Evolutionary conservation across 2,329 filamentous ascomycete species (phyloP).

Genomic region (Fusarium caatingaense): DNA sequence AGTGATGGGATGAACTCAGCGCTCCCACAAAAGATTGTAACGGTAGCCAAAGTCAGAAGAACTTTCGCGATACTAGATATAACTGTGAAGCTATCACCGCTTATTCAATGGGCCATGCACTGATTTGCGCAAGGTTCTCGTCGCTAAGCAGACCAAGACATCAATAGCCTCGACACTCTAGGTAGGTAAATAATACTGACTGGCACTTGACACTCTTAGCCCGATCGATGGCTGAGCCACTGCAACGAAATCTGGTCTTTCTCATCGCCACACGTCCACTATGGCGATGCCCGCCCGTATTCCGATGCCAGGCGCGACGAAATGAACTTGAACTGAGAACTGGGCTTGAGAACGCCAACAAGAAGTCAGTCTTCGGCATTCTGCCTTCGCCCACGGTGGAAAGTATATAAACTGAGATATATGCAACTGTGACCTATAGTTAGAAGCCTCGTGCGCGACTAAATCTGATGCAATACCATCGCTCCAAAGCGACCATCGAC

Average conservation of each 20-base stretch:
- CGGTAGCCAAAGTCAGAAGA: background rate
- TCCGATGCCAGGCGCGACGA: too few species aligned
- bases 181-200: too few species aligned
- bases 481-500: too few species aligned
- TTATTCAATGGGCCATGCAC: background rate
- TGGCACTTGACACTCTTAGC: accelerated
- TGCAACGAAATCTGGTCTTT: background rate
- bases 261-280: background rate
- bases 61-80: background rate
- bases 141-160: background rate
- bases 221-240: accelerated
- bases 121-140: background rate
- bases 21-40: background rate
- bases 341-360: too few species aligned
- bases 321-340: background rate
- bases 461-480: too few species aligned
- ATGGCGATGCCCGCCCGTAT: background rate
- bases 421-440: too few species aligned
- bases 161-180: background rate
- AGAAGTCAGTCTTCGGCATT: too few species aligned
- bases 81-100: background rate
- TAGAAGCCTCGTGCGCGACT: too few species aligned
- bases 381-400: too few species aligned
- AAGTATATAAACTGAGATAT: too few species aligned
- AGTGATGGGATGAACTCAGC: too few species aligned